A percentile compares a stretch with the other conserved stretches of the same genome.
Conservation (phyloP, 1,284 basidiomycete species). For the Coniferiporia weirii region DNA sequence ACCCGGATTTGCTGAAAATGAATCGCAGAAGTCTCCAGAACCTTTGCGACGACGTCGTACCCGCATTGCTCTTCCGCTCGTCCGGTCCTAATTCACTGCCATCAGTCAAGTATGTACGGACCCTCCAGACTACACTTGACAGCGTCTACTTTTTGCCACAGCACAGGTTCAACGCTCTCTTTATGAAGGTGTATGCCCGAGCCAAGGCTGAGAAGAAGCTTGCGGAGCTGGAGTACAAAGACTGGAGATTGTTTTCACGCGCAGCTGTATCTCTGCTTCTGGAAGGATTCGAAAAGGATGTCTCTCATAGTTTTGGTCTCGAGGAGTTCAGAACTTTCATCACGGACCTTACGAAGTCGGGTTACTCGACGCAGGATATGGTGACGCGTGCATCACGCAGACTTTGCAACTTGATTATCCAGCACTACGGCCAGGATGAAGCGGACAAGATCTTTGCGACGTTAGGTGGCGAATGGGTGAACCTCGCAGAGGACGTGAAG, state of each 20-base stretch:
- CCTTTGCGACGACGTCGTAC: not conserved
- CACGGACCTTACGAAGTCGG: not conserved
- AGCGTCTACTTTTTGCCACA: not conserved
- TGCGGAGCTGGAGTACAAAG: slow-evolving; percentile 23
- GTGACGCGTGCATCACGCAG: not conserved
- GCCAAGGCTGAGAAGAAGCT: slow-evolving; percentile 23
- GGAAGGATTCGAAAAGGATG: not conserved
- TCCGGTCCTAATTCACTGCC: not conserved
- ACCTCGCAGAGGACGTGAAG: not conserved
- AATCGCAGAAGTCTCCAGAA: not conserved
- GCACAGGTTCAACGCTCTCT: not conserved
- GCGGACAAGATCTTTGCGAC: slow-evolving; percentile 1
- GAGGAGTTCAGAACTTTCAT: slow-evolving; percentile 5
- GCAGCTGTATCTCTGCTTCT: slow-evolving; percentile 1
- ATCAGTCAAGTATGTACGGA: not conserved
- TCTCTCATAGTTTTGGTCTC: not conserved
- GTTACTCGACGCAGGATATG: not conserved
- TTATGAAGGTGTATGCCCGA: slow-evolving; percentile 29
- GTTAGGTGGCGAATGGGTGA: slow-evolving; percentile 6
- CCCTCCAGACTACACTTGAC: not conserved
- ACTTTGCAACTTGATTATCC: not conserved
- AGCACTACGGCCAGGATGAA: not conserved
- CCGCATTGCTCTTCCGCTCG: not conserved
- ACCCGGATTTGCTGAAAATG: not conserved
- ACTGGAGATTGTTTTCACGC: slow-evolving; percentile 28